Base-by-base conservation (phyloP, 2,329 filamentous ascomycete genomes). In the Cryphonectria parasitica region DNA sequence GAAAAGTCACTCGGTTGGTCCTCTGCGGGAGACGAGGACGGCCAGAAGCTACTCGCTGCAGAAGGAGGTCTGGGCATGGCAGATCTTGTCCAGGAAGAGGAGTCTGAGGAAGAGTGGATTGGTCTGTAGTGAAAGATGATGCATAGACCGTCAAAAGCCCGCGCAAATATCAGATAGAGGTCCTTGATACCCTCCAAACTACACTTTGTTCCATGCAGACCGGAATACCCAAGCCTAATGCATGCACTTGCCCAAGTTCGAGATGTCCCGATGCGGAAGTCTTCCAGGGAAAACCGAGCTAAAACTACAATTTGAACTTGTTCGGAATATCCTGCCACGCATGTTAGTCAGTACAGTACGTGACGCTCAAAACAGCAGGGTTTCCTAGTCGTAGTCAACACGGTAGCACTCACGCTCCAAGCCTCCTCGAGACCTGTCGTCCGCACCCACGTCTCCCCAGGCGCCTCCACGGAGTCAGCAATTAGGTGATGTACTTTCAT, bases 401-500 rank as follows among this genome's bases (percentile, higher is more conserved):
- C 15, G 8, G 28, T 13, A 58, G 15, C 11, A 75, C 78, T 75
- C 71, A 77, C 83, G 75, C 85, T 80, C 91, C 92, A 94, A 4
- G 90, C 89, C 76, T 90, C 84, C 0, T 89, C 84, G 74, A 91
- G 88, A 0, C 91, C 92, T 58, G 85, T 84, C 63, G 84, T 85
- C 31, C 88, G 82, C 17, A 92, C 86, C 90, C 91, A 94, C 41
- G 77, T 79, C 1, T 79, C 78, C 4, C 84, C 85, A 0, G 81
- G 79, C 1, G 79, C 82, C 76, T 91, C 87, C 17, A 89, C 86
- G 28, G 85, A 85, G 77, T 92, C 90, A 66, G 91, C 80, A 15
- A 89, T 84, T 80, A 93, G 83, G 75, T 89, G 86, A 34, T 85
- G 84, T 65, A 91, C 77, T 76, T 84, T 87, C 69, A 84, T 77